These are phyloP conservation scores for Didymella pomorum DNA, from an alignment of 2,329 filamentous ascomycete genomes.

Conservation along the genomic window DNA sequence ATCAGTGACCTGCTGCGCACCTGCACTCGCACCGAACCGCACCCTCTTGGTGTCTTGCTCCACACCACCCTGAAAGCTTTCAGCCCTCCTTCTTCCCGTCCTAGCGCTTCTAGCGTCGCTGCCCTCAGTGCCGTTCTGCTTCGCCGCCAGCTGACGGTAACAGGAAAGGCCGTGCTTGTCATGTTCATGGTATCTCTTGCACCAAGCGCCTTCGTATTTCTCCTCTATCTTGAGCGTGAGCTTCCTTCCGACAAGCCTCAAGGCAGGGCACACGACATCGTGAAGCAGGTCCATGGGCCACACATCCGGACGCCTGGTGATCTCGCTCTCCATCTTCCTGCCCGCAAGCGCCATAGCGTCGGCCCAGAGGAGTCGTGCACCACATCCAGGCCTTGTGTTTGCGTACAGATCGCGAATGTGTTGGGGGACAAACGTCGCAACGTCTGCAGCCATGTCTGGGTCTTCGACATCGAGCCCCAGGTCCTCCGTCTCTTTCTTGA, in stretches of 20 bases:
- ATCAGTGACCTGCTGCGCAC: neutral
- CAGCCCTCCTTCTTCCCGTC: neutral
- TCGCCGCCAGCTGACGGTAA: conserved; percentile 26
- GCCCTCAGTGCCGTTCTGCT: neutral
- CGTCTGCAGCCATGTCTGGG: conserved; percentile 19
- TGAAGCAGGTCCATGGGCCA: conserved; percentile 27
- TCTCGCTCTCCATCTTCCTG: conserved; percentile 17
- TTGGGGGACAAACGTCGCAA: conserved; percentile 24
- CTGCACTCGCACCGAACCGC: neutral
- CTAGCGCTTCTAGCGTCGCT: neutral
- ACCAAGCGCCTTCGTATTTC: conserved; percentile 38
- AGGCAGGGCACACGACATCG: conserved; percentile 37
- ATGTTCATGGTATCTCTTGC: conserved; percentile 44
- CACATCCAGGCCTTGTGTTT: conserved; percentile 28
- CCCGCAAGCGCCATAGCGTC: conserved; percentile 43
- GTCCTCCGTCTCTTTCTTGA: conserved; percentile 16
- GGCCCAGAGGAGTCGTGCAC: conserved; percentile 44
- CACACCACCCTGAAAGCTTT: too few relatives aligned
- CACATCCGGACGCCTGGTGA: neutral
- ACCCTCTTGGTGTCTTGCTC: neutral
- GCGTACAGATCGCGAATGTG: conserved; percentile 35
- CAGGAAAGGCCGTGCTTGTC: conserved; percentile 28
- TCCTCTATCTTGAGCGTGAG: conserved; percentile 46
- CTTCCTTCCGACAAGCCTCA: conserved; percentile 34
- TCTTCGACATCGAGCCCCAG: conserved; percentile 24